phyloP scores from a whole-genome alignment of 352 stramenopile species.

The Halophytophthora batemanensis region DNA sequence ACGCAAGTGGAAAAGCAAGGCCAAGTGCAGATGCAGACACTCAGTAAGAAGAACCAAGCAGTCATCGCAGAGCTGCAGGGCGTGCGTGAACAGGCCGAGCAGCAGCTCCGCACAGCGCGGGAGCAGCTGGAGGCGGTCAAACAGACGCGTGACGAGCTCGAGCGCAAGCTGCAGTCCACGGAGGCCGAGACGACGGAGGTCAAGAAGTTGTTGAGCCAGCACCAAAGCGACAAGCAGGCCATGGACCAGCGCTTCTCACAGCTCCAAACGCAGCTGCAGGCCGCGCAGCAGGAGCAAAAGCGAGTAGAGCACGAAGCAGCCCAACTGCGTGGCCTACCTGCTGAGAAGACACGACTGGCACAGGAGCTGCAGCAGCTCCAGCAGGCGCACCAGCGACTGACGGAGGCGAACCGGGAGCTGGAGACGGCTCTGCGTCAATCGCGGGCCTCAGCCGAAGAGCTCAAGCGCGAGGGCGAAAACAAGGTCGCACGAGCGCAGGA shows the following conservation, averaged over 20 bases:
- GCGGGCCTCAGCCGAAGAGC: constrained; percentile 58
- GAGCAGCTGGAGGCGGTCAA: constrained; percentile 40
- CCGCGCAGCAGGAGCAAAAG: constrained; percentile 39
- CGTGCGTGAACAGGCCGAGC: constrained; percentile 45
- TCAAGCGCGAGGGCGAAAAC: constrained; percentile 62
- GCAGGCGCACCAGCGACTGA: constrained; percentile 35
- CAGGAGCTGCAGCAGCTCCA: constrained; percentile 47
- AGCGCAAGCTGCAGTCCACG: constrained; percentile 38
- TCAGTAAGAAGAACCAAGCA: constrained; percentile 63
- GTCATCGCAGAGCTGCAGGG: constrained; percentile 49
- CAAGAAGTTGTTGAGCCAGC: constrained; percentile 22
- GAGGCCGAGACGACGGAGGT: constrained; percentile 33
- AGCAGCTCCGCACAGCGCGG: constrained; percentile 31
- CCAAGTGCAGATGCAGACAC: constrained; percentile 49
- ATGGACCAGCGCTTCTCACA: constrained; percentile 23
- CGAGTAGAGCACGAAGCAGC: constrained; percentile 32
- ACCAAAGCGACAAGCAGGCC: constrained; percentile 22
- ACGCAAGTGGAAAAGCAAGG: constrained; percentile 45
- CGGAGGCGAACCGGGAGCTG: constrained; percentile 51
- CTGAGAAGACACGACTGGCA: constrained; percentile 42
- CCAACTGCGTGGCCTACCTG: constrained; percentile 34
- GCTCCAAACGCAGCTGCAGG: constrained; percentile 33
- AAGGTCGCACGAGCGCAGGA: constrained; percentile 58
- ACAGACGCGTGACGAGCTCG: constrained; percentile 22
- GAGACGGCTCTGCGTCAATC: constrained; percentile 57